These are phyloP conservation scores for Rhizopogon vulgaris DNA, from an alignment of 768 basidiomycete genomes.

Conservation along the genomic window DNA sequence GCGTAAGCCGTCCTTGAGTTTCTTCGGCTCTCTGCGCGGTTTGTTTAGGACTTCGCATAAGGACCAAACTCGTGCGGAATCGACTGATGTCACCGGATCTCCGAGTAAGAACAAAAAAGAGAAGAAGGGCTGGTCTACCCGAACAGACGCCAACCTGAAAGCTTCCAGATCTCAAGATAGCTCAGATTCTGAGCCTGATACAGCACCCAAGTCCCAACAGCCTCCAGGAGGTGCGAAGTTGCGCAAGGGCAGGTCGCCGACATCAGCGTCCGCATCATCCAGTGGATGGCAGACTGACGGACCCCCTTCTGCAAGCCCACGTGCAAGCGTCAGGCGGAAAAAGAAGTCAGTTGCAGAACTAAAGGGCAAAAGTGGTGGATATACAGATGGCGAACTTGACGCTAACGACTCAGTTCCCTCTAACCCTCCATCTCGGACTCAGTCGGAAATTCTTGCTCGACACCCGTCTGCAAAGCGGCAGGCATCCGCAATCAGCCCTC, in stretches of 20 bases:
- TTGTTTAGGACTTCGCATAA: conserved; percentile 15
- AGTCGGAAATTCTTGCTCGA: neutral
- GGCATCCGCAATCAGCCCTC: neutral
- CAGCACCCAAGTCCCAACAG: neutral
- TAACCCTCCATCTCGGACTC: neutral
- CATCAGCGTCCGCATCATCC: neutral
- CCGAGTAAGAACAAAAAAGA: neutral
- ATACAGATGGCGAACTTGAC: conserved; percentile 22
- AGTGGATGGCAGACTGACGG: conserved; percentile 17
- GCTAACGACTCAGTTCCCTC: neutral
- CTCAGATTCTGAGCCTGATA: conserved; percentile 14
- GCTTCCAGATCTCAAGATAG: neutral
- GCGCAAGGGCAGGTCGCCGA: conserved; percentile 6
- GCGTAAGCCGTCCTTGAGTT: conserved; percentile 14
- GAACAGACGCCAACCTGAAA: conserved; percentile 19
- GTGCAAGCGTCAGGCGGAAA: conserved; percentile 5
- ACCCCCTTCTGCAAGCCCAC: conserved; percentile 3
- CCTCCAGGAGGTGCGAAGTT: conserved; percentile 5
- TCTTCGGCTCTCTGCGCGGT: conserved; percentile 22
- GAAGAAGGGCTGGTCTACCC: conserved; percentile 19
- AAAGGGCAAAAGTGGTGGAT: conserved; percentile 19
- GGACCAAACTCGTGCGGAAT: conserved; percentile 9
- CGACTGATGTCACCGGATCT: conserved; percentile 6
- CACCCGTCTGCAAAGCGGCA: neutral
- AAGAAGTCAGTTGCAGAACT: conserved; percentile 18